Evolutionary conservation across 441 rosid genomes (phyloP).

Genomic region (Populus hybrid): DNA sequence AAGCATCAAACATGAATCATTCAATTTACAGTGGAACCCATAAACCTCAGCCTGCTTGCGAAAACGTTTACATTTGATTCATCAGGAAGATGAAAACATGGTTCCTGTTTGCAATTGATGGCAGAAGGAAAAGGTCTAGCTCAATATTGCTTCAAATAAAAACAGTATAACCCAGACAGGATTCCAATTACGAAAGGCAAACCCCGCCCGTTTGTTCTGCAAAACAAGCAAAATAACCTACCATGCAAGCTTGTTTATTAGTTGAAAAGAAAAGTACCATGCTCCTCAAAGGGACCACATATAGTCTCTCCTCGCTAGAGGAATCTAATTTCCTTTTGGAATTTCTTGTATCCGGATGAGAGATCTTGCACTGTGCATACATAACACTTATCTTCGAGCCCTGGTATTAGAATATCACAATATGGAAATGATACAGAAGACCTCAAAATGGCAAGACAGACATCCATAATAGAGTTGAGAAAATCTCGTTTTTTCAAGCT

Average conservation of each 20-base stretch:
- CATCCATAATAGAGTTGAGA: background rate
- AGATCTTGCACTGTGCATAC: background rate
- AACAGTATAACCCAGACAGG: background rate
- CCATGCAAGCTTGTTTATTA: background rate
- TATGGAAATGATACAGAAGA: background rate
- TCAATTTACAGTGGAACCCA: background rate
- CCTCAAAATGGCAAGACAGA: background rate
- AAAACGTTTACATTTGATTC: background rate
- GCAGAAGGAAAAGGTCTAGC: background rate
- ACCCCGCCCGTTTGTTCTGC: background rate
- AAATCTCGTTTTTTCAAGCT: background rate
- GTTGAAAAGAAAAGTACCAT: background rate
- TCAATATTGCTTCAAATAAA: background rate
- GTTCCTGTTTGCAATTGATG: background rate
- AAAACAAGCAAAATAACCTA: background rate
- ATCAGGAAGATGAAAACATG: background rate
- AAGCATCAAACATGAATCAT: background rate
- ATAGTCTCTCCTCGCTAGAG: background rate
- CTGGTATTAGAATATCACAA: background rate
- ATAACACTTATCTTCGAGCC: background rate
- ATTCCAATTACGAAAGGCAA: background rate
- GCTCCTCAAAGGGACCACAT: background rate
- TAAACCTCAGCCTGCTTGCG: background rate
- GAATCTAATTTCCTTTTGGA: background rate
- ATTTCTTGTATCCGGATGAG: background rate